Evolutionary conservation across 176 grass and related monocot genomes (phyloP), one percentile per base, ranked within the genome.

Genomic region (Thinopyrum elongatum): DNA sequence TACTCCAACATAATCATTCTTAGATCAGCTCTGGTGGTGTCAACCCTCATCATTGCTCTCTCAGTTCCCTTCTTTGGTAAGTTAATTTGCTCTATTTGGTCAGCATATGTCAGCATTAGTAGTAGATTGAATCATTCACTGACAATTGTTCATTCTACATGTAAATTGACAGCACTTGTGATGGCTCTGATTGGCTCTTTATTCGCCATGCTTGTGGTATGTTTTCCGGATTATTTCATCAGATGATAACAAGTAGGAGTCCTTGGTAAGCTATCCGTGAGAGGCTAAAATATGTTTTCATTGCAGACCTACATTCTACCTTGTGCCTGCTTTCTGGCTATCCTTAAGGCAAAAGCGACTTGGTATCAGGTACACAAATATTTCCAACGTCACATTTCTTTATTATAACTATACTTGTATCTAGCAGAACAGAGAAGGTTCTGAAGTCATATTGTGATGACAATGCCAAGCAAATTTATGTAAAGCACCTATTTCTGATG

Each of bases 161-260:
- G 41, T 36, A 57, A 8, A 21, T 89, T 29, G 10, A 79, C 88
- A 98, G 97, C 92, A 70, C 94, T 98, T 58, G 94, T 98, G 70
- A 95, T 98, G 94, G 84, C 97, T 31, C 92, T 98, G 28, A 86
- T 98, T 76, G 97, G 97, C n/a, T 98, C 97, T 84, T 86, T 98
- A 49, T 82, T 98, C 74, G 92, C 92, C 41, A 98, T 95, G 97
- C 97, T 98, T 68, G 92, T 98, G 82, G 96, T 95, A 95, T 91
- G 86, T 80, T 76, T 68, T 53, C 16, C 5, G 65, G 7, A 65
- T 70, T 60, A 51, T 51, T 60, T 62, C 4, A 26, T 42, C 13
- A 60, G 42, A 65, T 53, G n/a, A 86, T 19, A 62, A 29, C 1
- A 1, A 68, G n/a, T 34, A 46, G 10, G n/a, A n/a, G n/a, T n/a